Base-by-base conservation (phyloP, 1,139 yeast species). In the Eremothecium cymbalariae region DNA sequence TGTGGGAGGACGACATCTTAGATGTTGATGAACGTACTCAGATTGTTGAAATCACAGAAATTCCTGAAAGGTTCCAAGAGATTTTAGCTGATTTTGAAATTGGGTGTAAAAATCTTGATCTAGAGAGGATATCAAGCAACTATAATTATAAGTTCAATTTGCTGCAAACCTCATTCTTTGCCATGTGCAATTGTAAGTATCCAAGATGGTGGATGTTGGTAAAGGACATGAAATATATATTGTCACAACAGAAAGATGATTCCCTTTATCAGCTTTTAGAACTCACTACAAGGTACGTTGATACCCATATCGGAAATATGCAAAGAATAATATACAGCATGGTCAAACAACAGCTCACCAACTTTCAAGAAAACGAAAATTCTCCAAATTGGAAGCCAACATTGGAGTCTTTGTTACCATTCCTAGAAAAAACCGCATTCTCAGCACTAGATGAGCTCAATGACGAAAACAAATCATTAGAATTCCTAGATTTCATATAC, bases 141-240 rank as follows among this genome's bases (percentile, higher is more conserved):
- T 25, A 35, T 18, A 37, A 37, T 8, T 48, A 53, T 34, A 56
- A 55, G 37, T 40, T 44, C n/a, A 53, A 51, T 26, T 37, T 55
- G 8, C 35, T 55, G 18, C 58, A 53, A 31, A 53, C 59, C 1
- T 30, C 50, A 3, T 46, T 50, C 23, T 44, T 53, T 38, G 53
- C 54, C 1, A 42, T 52, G 25, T 32, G 47, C n/a, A 40, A 37
- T n/a, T 31, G 42, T 6, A 43, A 46, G 24, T 50, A 35, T 16
- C 37, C 39, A 5, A 43, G 55, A 8, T 55, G 60, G 60, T 47
- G 48, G 41, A 53, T 50, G 31, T 38, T 55, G 9, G 50, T 42
- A 29, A 43, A 44, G 23, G 59, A 56, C 37, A 36, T 51, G 39
- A 43, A 41, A 31, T 42, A 47, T 20, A 33, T 50, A 3, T 30